Evolutionary conservation across 208 protist species (phyloP).

Genomic region (Leishmania turanica): DNA sequence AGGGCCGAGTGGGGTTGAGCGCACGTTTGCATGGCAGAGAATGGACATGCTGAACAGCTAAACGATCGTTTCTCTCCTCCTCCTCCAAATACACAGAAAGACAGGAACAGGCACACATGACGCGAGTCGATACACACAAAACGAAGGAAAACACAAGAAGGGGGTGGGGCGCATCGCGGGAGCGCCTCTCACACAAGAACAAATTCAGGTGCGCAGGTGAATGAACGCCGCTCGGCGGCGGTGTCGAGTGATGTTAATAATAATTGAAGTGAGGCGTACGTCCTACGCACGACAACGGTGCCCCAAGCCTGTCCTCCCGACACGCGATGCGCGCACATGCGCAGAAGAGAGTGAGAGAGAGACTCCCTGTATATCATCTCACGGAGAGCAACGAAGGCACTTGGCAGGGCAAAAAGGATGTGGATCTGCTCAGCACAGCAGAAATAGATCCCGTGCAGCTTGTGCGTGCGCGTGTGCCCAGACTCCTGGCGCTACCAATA

Average conservation of each 20-base stretch:
- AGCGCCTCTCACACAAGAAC: neutral
- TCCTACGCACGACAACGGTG: neutral
- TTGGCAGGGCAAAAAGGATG: neutral
- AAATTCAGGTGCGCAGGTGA: neutral
- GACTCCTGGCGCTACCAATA: neutral
- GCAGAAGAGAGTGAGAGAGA: neutral
- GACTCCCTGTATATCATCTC: neutral
- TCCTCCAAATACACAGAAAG: neutral
- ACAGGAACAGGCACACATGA: neutral
- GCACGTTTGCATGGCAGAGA: neutral
- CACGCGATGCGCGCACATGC: neutral
- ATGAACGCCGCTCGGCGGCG: neutral
- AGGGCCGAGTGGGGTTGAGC: neutral
- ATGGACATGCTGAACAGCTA: neutral
- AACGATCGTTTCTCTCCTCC: neutral
- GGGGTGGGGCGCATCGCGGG: neutral
- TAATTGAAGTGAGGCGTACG: neutral
- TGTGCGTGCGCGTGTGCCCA: neutral
- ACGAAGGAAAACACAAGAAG: neutral
- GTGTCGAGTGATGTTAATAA: neutral
- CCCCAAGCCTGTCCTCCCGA: neutral
- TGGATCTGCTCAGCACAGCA: neutral
- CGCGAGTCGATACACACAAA: neutral
- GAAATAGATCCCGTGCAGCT: conserved; percentile 10
- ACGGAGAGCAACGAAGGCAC: neutral